A percentile compares a stretch with the other conserved stretches of the same genome.
phyloP scores from a whole-genome alignment of 768 basidiomycete species.

The Omphalotus guepiniiformis region DNA sequence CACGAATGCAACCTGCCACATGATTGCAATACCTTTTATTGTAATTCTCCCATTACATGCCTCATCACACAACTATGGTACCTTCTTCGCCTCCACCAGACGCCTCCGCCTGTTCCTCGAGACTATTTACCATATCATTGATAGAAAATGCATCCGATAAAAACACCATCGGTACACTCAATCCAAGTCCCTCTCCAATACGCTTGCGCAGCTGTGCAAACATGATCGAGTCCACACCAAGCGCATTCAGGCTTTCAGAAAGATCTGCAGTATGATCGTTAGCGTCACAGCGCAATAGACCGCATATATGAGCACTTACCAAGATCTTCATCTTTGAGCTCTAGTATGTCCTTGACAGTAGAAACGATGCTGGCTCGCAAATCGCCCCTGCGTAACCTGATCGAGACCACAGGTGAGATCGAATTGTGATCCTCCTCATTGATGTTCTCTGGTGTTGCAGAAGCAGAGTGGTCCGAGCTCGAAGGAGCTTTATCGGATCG shows the following conservation, averaged over 20 bases:
- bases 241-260: slow-evolving; percentile 23
- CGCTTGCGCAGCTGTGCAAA: slow-evolving; percentile 31
- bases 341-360: slow-evolving; percentile 24
- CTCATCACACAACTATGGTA: too few relatives aligned
- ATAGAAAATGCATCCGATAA: slow-evolving; percentile 28
- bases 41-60: too few relatives aligned
- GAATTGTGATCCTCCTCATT: not conserved
- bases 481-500: slow-evolving; percentile 1
- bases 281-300: not conserved
- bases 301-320: slow-evolving; percentile 17
- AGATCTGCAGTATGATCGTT: slow-evolving; percentile 21
- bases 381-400: slow-evolving; percentile 4
- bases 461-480: slow-evolving; percentile 13
- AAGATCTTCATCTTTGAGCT: slow-evolving; percentile 14
- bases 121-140: slow-evolving; percentile 30
- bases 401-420: not conserved
- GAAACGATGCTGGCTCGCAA: slow-evolving; percentile 16
- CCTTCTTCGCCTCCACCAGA: too few relatives aligned
- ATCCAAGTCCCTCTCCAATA: slow-evolving; percentile 25
- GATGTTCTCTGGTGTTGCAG: not conserved
- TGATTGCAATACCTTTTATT: too few relatives aligned
- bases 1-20: too few relatives aligned
- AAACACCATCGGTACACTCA: slow-evolving; percentile 29
- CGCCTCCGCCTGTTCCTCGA: too few relatives aligned
- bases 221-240: slow-evolving; percentile 30